These are phyloP conservation scores for Thamnidium elegans DNA, from an alignment of 192 early-diverging fungal species.

Conservation along the genomic window DNA sequence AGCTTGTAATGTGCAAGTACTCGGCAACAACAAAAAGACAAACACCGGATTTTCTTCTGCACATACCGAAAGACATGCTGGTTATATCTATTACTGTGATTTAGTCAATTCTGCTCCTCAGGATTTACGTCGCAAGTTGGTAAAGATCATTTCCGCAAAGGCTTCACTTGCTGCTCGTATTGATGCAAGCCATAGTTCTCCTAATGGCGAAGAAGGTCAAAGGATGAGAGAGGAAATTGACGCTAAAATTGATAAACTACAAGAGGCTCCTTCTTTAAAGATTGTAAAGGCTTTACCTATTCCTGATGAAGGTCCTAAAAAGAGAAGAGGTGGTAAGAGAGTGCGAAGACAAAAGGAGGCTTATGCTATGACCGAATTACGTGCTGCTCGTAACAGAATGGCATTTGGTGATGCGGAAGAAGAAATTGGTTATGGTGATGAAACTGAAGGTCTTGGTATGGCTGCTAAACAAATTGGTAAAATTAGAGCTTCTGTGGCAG, in stretches of 20 bases:
- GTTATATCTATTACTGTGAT: constrained; percentile 78
- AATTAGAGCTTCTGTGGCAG: constrained; percentile 67
- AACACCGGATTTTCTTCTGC: constrained; percentile 66
- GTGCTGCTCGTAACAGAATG: constrained; percentile 87
- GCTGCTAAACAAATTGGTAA: constrained; percentile 75
- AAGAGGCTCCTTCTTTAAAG: constrained; percentile 84
- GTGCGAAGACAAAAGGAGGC: constrained; percentile 81
- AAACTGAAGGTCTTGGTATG: constrained; percentile 86
- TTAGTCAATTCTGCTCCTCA: constrained; percentile 63
- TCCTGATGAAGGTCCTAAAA: constrained; percentile 88
- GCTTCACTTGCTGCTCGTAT: constrained; percentile 78
- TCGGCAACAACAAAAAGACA: constrained; percentile 47
- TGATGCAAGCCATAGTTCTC: constrained; percentile 67
- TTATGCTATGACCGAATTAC: constrained; percentile 81
- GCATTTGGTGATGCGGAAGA: constrained; percentile 90
- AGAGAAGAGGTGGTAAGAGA: constrained; percentile 87
- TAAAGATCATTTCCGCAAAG: constrained; percentile 82
- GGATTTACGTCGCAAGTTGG: constrained; percentile 77
- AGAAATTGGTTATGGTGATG: constrained; percentile 80
- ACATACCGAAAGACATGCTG: constrained; percentile 69
- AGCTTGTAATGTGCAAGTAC: constrained; percentile 76
- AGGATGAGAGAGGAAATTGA: constrained; percentile 77
- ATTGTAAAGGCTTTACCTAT: constrained; percentile 86
- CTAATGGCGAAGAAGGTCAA: constrained; percentile 73
- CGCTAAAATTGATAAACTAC: constrained; percentile 80